A percentile compares a stretch with the other conserved stretches of the same genome.
Evolutionary conservation across 2,329 filamentous ascomycete species (phyloP).

Genomic region (Aschersonia sp.): DNA sequence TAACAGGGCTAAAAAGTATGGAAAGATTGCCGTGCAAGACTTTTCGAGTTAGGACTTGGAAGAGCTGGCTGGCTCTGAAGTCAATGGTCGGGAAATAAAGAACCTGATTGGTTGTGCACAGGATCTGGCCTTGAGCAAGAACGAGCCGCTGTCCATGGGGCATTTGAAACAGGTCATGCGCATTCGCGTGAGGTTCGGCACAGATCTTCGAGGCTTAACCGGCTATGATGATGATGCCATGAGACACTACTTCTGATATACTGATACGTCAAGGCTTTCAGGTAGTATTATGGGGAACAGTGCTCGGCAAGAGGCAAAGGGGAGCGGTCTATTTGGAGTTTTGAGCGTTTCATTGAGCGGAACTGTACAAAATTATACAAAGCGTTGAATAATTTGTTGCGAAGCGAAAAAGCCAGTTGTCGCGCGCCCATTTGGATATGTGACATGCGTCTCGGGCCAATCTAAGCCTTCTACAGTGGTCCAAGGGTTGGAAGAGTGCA

Average conservation of each 20-base stretch:
- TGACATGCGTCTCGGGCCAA: no score
- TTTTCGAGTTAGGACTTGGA: constrained; percentile 57
- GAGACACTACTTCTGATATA: constrained; percentile 53
- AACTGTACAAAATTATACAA: no score
- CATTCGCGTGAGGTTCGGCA: constrained; percentile 69
- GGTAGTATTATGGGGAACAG: no score
- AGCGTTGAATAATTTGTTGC: no score
- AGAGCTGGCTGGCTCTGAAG: constrained; percentile 48
- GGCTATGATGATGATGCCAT: constrained; percentile 67
- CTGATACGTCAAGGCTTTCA: no score
- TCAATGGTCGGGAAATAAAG: constrained; percentile 62
- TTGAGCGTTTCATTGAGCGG: no score
- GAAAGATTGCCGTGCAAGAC: constrained; percentile 42
- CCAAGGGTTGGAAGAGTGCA: no score
- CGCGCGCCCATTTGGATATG: no score
- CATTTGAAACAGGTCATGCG: constrained; percentile 76
- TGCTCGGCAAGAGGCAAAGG: no score
- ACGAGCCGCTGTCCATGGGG: constrained; percentile 55
- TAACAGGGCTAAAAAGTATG: constrained; percentile 51
- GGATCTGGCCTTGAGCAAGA: constrained; percentile 64
- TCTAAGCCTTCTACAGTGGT: no score
- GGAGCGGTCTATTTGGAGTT: no score
- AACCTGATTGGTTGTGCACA: constrained; percentile 76
- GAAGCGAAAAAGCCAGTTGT: no score
- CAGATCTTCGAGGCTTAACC: constrained; percentile 65